Conservation (phyloP, 345 rosid genomes). For the Orychophragmus violaceus region DNA sequence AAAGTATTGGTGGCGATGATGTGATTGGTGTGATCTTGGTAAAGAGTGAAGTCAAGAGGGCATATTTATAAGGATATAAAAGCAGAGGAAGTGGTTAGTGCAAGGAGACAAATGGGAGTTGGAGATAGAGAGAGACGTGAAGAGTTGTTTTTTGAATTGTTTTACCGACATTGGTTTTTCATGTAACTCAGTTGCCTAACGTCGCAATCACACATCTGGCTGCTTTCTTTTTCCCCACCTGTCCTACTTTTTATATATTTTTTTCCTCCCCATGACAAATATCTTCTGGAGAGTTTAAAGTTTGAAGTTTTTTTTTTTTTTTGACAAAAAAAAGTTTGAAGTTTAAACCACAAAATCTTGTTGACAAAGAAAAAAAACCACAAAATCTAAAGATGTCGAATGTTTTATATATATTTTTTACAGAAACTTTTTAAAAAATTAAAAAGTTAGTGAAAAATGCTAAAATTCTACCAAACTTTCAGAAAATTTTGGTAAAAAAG, state of each 20-base stretch:
- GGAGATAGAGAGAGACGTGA: conserved; percentile 25
- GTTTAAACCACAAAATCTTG: not conserved
- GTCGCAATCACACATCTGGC: conserved; percentile 28
- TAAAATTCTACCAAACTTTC: too few relatives aligned
- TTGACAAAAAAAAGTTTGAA: not conserved
- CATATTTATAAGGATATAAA: conserved; percentile 33
- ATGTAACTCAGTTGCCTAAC: not conserved
- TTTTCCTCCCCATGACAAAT: not conserved
- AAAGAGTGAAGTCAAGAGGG: conserved; percentile 17
- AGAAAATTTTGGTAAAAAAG: too few relatives aligned
- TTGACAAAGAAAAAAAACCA: too few relatives aligned
- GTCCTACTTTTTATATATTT: not conserved
- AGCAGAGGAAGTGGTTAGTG: not conserved
- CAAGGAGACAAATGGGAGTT: conserved; percentile 19
- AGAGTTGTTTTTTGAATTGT: conserved; percentile 12
- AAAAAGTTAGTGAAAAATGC: not conserved
- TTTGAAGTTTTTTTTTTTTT: not conserved
- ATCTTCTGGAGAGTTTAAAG: not conserved
- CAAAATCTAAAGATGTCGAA: not conserved
- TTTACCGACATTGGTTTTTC: conserved; percentile 30
- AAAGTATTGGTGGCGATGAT: not conserved
- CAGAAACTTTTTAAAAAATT: not conserved
- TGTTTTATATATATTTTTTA: not conserved
- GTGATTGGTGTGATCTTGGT: conserved; percentile 10
- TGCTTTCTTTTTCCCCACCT: conserved; percentile 3